These are phyloP conservation scores for Pseudogymnoascus sp. DNA, from an alignment of 2,329 filamentous ascomycete genomes.

Conservation along the genomic window DNA sequence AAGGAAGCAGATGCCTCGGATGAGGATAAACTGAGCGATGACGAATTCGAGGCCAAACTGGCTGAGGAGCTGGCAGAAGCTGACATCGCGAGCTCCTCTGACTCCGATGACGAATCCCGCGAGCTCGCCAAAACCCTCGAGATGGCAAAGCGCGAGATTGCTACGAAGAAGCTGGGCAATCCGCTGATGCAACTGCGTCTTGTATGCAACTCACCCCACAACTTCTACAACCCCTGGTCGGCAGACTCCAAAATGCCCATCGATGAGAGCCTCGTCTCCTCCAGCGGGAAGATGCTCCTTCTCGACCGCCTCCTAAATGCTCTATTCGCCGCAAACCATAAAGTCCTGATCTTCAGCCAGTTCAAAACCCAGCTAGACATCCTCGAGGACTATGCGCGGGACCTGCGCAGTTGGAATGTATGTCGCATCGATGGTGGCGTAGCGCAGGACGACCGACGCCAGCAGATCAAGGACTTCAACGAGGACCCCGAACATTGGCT, in stretches of 20 bases:
- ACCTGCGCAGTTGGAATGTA: constrained; percentile 69
- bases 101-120: constrained; percentile 44
- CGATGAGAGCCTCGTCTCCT: constrained; percentile 75
- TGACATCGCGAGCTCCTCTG: constrained; percentile 27
- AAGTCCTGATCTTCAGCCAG: constrained; percentile 92
- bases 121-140: constrained; percentile 61
- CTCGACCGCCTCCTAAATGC: constrained; percentile 75
- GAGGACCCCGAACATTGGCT: constrained; percentile 56
- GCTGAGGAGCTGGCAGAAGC: constrained; percentile 49
- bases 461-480: constrained; percentile 69
- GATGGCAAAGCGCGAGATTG: constrained; percentile 79
- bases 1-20: constrained; percentile 51
- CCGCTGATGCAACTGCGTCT: constrained; percentile 85
- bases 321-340: constrained; percentile 68
- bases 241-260: constrained; percentile 48
- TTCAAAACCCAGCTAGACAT: constrained; percentile 94
- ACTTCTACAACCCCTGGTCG: constrained; percentile 90
- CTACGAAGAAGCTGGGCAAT: constrained; percentile 85
- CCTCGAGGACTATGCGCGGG: constrained; percentile 72
- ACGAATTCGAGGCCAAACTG: constrained; percentile 73
- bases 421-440: constrained; percentile 91
- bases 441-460: constrained; percentile 60
- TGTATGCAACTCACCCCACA: constrained; percentile 88
- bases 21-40: constrained; percentile 62
- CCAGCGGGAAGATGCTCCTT: constrained; percentile 92